phyloP scores from a whole-genome alignment of 345 rosid species.

The Punica granatum region DNA sequence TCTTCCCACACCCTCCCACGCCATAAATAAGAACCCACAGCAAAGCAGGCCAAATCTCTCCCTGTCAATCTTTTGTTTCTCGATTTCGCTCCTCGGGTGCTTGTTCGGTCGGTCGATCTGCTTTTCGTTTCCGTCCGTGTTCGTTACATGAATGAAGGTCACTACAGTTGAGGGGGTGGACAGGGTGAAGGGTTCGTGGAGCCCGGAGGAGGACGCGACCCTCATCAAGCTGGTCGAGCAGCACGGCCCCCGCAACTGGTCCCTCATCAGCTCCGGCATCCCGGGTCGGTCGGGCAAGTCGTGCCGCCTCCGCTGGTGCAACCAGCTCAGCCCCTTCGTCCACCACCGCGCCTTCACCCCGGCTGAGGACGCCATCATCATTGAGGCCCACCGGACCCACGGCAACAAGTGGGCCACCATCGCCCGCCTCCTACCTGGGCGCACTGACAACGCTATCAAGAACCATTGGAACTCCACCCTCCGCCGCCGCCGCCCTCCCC shows the following conservation, averaged over 20 bases:
- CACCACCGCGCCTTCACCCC: slow-evolving; percentile 64
- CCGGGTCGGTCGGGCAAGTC: slow-evolving; percentile 69
- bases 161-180: slow-evolving; percentile 11
- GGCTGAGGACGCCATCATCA: slow-evolving; percentile 40
- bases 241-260: slow-evolving; percentile 67
- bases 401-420: slow-evolving; percentile 73
- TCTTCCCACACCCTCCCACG: background rate
- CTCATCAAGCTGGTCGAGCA: slow-evolving; percentile 38
- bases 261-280: slow-evolving; percentile 45
- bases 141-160: slow-evolving; percentile 1
- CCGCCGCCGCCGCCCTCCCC: slow-evolving; percentile 20
- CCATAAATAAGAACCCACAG: background rate
- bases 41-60: background rate
- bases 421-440: slow-evolving; percentile 52
- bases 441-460: slow-evolving; percentile 61
- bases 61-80: background rate
- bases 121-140: background rate
- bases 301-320: slow-evolving; percentile 64
- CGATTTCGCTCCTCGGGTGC: background rate
- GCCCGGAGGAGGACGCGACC: slow-evolving; percentile 48
- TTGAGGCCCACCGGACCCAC: slow-evolving; percentile 42
- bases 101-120: background rate
- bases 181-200: slow-evolving; percentile 55
- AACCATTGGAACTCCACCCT: slow-evolving; percentile 70
- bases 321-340: slow-evolving; percentile 57